Evolutionary conservation across 192 early-diverging fungal genomes (phyloP).

Genomic region (Linnemannia schmuckeri): DNA sequence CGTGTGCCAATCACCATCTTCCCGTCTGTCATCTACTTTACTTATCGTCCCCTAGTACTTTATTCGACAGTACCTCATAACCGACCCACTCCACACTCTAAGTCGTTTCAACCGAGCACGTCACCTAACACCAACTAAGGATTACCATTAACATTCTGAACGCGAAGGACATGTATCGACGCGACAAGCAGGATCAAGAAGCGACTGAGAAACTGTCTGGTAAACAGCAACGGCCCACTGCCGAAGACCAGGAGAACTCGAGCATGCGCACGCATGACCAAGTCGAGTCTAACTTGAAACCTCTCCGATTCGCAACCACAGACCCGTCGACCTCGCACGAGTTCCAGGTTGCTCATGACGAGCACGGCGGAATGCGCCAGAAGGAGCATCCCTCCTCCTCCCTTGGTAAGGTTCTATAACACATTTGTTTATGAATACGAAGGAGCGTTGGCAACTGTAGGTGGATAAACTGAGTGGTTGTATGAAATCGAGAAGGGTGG

Average conservation of each 20-base stretch:
- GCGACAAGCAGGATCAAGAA: not conserved
- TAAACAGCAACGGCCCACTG: not conserved
- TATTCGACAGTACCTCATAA: not conserved
- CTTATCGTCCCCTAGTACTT: not conserved
- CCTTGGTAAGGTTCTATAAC: not conserved
- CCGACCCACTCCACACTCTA: not conserved
- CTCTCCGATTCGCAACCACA: not conserved
- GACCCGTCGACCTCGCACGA: not conserved
- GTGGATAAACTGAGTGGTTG: not conserved
- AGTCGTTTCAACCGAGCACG: not conserved
- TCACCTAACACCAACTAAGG: not conserved
- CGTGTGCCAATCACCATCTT: not conserved
- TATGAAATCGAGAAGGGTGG: not conserved
- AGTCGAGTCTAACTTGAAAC: not conserved
- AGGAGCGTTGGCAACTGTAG: not conserved
- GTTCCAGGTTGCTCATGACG: not conserved
- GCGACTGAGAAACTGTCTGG: not conserved
- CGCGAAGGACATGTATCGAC: not conserved
- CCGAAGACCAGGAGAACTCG: not conserved
- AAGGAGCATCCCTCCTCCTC: not conserved
- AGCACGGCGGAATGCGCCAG: not conserved
- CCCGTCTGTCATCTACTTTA: not conserved
- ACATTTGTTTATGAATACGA: not conserved
- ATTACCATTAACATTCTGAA: not conserved
- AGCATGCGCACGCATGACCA: not conserved